phyloP scores from a whole-genome alignment of 768 basidiomycete species.

The Tylopilus sp. region DNA sequence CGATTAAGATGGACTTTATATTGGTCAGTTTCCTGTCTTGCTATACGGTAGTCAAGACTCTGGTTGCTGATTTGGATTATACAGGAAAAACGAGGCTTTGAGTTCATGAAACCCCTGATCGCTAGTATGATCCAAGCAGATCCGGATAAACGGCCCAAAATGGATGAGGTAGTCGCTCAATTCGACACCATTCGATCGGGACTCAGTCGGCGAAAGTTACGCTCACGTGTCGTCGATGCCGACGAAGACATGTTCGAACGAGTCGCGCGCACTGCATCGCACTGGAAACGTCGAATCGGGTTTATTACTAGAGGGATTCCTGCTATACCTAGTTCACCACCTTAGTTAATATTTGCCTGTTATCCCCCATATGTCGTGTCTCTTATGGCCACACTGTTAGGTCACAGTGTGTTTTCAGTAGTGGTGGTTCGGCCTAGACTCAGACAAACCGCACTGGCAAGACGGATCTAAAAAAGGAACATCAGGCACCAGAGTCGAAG shows the following conservation, averaged over 20 bases:
- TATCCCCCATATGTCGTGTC: background rate
- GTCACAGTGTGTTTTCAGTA: too few species aligned
- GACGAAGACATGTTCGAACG: slow-evolving; percentile 11
- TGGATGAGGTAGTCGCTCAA: slow-evolving; percentile 33
- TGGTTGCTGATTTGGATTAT: background rate
- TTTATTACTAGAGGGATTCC: slow-evolving; percentile 14
- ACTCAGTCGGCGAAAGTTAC: slow-evolving; percentile 23
- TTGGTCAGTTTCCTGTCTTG: slow-evolving; percentile 17
- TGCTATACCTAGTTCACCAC: slow-evolving; percentile 10
- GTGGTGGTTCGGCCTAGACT: too few species aligned
- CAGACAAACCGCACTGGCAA: too few species aligned
- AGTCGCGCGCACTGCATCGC: slow-evolving; percentile 8
- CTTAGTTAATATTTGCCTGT: background rate
- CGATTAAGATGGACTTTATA: slow-evolving; percentile 25
- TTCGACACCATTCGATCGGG: slow-evolving; percentile 21
- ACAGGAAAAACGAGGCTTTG: slow-evolving; percentile 6
- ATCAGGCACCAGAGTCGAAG: too few species aligned
- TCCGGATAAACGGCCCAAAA: slow-evolving; percentile 34
- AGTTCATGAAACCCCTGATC: slow-evolving; percentile 17
- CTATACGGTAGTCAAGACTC: background rate
- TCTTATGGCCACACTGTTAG: too few species aligned
- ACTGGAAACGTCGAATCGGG: slow-evolving; percentile 27
- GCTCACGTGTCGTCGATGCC: slow-evolving; percentile 19
- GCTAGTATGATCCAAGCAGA: slow-evolving; percentile 36
- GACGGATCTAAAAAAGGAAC: too few species aligned